These are phyloP conservation scores for Metschnikowia vanudenii DNA, from an alignment of 805 yeast genomes.

Conservation along the genomic window DNA sequence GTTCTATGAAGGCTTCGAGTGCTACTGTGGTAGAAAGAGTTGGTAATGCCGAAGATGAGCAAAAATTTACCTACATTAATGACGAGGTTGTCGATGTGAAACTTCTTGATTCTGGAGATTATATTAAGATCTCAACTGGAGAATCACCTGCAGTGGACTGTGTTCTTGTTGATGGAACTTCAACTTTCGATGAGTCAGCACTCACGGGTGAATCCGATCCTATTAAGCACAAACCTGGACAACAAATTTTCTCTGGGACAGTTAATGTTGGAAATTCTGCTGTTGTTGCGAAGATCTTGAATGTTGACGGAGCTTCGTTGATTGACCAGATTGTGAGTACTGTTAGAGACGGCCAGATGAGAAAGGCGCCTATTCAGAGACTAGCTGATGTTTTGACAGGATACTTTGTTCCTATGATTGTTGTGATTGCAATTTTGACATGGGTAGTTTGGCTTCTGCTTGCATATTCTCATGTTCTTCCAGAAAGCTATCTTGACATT, in stretches of 20 bases:
- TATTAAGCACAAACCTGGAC: slow-evolving; percentile 55
- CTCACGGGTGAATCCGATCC: slow-evolving; percentile 64
- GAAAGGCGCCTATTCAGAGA: slow-evolving; percentile 71
- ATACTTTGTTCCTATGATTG: slow-evolving; percentile 69
- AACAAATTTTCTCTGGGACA: slow-evolving; percentile 72
- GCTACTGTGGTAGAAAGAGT: slow-evolving; percentile 44
- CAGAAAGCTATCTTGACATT: slow-evolving; percentile 54
- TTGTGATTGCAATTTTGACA: slow-evolving; percentile 55
- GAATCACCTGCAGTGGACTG: slow-evolving; percentile 63
- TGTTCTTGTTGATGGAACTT: slow-evolving; percentile 44
- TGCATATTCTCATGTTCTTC: slow-evolving; percentile 54
- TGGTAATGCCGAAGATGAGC: slow-evolving; percentile 19
- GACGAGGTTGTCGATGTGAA: slow-evolving; percentile 41
- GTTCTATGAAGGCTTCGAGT: slow-evolving; percentile 47
- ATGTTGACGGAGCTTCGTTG: slow-evolving; percentile 62
- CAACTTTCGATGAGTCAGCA: slow-evolving; percentile 61
- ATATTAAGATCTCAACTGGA: slow-evolving; percentile 48
- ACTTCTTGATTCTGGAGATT: slow-evolving; percentile 52
- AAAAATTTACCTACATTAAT: slow-evolving; percentile 17
- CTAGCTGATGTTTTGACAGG: slow-evolving; percentile 68
- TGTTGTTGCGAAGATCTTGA: slow-evolving; percentile 52
- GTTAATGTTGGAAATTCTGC: slow-evolving; percentile 58
- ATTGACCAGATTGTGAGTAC: slow-evolving; percentile 67
- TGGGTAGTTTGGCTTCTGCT: slow-evolving; percentile 69
- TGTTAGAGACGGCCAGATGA: slow-evolving; percentile 71